Base-by-base conservation (phyloP, 2,329 filamentous ascomycete species). In the Seiridium cupressi region DNA sequence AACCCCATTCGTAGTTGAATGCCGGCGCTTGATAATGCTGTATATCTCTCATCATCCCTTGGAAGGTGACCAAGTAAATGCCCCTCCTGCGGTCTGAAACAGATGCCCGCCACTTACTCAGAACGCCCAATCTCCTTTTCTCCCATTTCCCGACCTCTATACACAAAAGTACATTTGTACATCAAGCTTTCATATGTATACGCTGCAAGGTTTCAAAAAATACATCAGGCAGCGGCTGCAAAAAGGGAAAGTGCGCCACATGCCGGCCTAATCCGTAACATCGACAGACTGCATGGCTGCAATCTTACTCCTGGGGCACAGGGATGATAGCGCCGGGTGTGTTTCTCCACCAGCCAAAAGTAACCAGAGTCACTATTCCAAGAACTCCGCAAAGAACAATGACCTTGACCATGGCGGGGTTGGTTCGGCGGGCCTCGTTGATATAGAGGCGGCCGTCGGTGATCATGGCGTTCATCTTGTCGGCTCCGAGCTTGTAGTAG, bases 401-500 rank as follows among this genome's bases (percentile, higher is more conserved):
- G 3, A 67, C 51, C 57, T 65, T 68, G 58, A 69, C 63, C 34
- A 58, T 55, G 32, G 60, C 65, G 5, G 66, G 64, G 49, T 69
- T 65, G 57, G 57, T 65, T 36, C 64, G 66, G 56, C 66, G 64
- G 44, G 62, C 60, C 48, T 68, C 62, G 49, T 58, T 61, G 36
- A 67, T 36, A 6, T 65, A 60, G 11, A 66, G 57, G 42, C 44
- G 62, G 13, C 63, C 63, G 51, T 68, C 65, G 26, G 62, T 66
- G 38, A 61, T 62, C 61, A 68, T 62, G 51, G 66, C 63, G 54
- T 69, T 64, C 54, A 71, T 63, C 59, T 67, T 66, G 58, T 68
- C 66, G 48, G 66, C 64, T 35, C 68, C 66, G 9, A 69, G 63
- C 59, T 66, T 66, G 65, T 72, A 73, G 66, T 70, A 68, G 26